Base-by-base conservation (phyloP, 768 basidiomycete genomes). In the Leccinum rimulosum region DNA sequence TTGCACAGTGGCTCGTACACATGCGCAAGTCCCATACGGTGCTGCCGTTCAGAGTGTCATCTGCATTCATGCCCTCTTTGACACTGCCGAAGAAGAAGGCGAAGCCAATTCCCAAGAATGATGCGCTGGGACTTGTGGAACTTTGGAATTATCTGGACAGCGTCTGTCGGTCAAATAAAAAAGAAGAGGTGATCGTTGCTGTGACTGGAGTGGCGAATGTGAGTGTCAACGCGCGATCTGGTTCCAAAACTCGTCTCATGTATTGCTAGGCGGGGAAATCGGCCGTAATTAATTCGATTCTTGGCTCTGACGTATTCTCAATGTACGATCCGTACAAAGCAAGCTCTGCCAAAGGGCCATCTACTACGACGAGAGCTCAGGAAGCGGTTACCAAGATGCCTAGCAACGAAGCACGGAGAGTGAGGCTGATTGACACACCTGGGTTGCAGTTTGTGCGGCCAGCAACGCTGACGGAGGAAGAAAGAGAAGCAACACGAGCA, bases 201-300 rank as follows among this genome's bases (percentile, higher is more conserved):
- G 83, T 96, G 19, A 86, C 91, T 59, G 95, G 95, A n/a, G 73
- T 90, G 27, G 82, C 90, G 0, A 94, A 93, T 67, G 93, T 92
- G 66, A 61, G 88, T 73, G 55, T 54, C 19, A 43, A 51, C 9
- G 40, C 49, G 14, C 3, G 45, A 28, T 36, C 25, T 52, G 14
- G 52, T 58, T 15, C 15, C 7, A 17, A 56, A 53, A 53, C 28
- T 36, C 49, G 57, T 56, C 63, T 49, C 61, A 59, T 36, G 27
- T 19, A 49, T 59, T n/a, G 56, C 14, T 57, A 93, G 90, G 79
- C 81, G 12, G 95, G 95, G 14, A 96, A 97, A 77, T 91, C 90
- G 52, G 81, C 91, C 1, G 77, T 96, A 49, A 78, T 96, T 65
- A 95, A 97, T 73, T 89, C 93, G 3, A 77, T 97, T 30, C 68